These are phyloP conservation scores for Geosiphon pyriformis DNA, from an alignment of 192 early-diverging fungal genomes.

Conservation along the genomic window DNA sequence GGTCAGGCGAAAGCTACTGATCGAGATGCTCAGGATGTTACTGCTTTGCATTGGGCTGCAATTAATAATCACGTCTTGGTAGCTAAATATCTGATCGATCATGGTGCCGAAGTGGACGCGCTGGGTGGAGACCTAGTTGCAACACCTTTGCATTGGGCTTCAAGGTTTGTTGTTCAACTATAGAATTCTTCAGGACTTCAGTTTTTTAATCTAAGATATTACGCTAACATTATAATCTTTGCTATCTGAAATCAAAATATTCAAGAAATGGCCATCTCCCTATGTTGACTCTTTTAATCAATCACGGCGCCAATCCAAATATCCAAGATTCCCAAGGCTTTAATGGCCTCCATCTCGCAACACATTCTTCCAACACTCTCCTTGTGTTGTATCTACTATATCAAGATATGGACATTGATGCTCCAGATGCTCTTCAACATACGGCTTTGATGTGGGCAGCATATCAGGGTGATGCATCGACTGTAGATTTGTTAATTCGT, in stretches of 20 bases:
- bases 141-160: constrained; percentile 92
- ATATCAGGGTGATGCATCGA: constrained; percentile 75
- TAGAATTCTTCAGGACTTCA: not conserved
- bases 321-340: constrained; percentile 81
- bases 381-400: constrained; percentile 70
- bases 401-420: constrained; percentile 65
- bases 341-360: constrained; percentile 83
- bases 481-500: constrained; percentile 64
- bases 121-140: constrained; percentile 73
- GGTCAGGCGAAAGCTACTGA: constrained; percentile 46
- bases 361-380: constrained; percentile 76
- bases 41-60: constrained; percentile 84
- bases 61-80: constrained; percentile 67
- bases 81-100: constrained; percentile 72
- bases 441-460: constrained; percentile 95
- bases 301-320: constrained; percentile 70
- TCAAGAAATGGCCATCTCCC: constrained; percentile 67
- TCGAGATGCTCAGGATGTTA: constrained; percentile 62
- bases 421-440: constrained; percentile 66
- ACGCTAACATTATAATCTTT: too few relatives aligned
- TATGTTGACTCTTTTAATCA: constrained; percentile 65
- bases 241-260: too few relatives aligned
- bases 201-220: too few relatives aligned
- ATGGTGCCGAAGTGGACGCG: constrained; percentile 69
- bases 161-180: constrained; percentile 40